These are phyloP conservation scores for Furcasterigmium furcatum DNA, from an alignment of 2,329 filamentous ascomycete genomes.

Conservation along the genomic window DNA sequence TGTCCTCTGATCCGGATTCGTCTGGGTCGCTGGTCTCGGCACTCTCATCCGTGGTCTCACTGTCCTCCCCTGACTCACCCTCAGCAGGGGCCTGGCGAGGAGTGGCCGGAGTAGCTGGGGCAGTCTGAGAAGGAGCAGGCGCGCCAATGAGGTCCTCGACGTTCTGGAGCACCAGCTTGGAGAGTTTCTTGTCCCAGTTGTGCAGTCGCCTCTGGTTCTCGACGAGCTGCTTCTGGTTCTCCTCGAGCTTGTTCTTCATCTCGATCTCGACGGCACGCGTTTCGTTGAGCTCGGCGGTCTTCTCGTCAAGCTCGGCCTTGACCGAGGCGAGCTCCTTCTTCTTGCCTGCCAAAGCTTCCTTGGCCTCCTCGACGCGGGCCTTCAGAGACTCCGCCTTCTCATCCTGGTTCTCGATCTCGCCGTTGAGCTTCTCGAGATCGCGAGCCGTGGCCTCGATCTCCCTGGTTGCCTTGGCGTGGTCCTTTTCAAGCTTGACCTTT, in stretches of 20 bases:
- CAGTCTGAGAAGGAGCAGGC: slow-evolving; percentile 17
- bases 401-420: slow-evolving; percentile 74
- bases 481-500: slow-evolving; percentile 80
- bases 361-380: slow-evolving; percentile 74
- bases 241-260: slow-evolving; percentile 97
- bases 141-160: slow-evolving; percentile 62
- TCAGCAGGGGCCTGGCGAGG: slow-evolving; percentile 6
- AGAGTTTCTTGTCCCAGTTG: slow-evolving; percentile 88
- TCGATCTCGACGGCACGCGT: slow-evolving; percentile 90
- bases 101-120: slow-evolving; percentile 4
- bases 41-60: slow-evolving; percentile 9
- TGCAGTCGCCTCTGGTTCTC: slow-evolving; percentile 83
- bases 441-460: slow-evolving; percentile 70
- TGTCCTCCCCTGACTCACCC: slow-evolving; percentile 14
- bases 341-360: slow-evolving; percentile 73
- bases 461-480: slow-evolving; percentile 71
- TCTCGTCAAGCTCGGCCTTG: slow-evolving; percentile 84
- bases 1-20: neutral
- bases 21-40: slow-evolving; percentile 16
- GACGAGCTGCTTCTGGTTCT: slow-evolving; percentile 82
- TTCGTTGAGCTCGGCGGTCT: slow-evolving; percentile 81
- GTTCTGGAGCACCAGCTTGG: slow-evolving; percentile 80
- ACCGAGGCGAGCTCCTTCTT: slow-evolving; percentile 76
- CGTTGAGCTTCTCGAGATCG: slow-evolving; percentile 76
- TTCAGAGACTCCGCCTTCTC: slow-evolving; percentile 71